Evolutionary conservation across 2,329 filamentous ascomycete species (phyloP), one percentile per base, ranked within the genome.

Genomic region (Atkinsonella hypoxylon): DNA sequence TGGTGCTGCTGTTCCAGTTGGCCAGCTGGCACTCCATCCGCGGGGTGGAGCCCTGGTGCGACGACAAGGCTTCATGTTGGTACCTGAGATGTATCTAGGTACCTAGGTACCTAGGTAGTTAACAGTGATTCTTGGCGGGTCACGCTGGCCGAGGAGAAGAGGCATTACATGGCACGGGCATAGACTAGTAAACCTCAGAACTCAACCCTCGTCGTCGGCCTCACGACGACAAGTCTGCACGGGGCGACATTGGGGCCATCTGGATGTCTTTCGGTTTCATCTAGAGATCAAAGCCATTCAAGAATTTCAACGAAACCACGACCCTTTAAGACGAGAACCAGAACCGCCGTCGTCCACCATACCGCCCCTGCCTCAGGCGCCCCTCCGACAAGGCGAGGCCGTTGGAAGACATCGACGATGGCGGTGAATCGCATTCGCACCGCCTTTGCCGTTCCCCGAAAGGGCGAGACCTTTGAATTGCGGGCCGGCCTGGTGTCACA

Each of bases 391-490:
- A 51, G 51, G 41, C 54, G 49, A 48, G 54, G 44, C 34, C 51
- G 51, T 49, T 57, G 55, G 12, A 26, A n/a, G 22, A 47, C 32
- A 41, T 57, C 55, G 54, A 73, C 64, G 61, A 95, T 95, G 89
- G 91, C 93, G 65, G 91, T 97, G 68, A 97, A 93, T 74, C 86
- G 91, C 69, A 93, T 98, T 69, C 83, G 87, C 67, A 90, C 87
- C 70, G 93, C 91, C 63, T 95, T 98, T 69, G 85, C 88, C 67
- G 84, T 83, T 67, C 93, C 93, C 61, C 83, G 85, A 64, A 98
- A 98, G 75, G 93, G 93, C 68, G 93, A 98, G 74, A 98, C 93
- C 15, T 97, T 95, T 67, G 93, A 98, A 76, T 74, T 98, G 70
- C 85, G 93, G 67, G 89, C 91, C 56, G 93, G 93, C 39, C 76